A percentile compares a stretch with the other conserved stretches of the same genome.
phyloP scores from a whole-genome alignment of 1,139 yeast species.

The Yamadazyma dushanensis region DNA sequence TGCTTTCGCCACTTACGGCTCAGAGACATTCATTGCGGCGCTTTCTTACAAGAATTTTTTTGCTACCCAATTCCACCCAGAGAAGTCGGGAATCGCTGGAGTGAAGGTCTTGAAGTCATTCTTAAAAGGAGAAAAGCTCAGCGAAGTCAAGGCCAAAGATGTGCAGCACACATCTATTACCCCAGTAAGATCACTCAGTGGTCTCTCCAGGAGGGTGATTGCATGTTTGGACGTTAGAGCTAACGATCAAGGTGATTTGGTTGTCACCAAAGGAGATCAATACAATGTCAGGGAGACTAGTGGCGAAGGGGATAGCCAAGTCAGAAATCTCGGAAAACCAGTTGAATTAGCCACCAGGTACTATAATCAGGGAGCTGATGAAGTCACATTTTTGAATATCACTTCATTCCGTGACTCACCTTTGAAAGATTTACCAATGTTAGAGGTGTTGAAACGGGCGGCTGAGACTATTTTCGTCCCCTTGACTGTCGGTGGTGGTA shows the following conservation, averaged over 20 bases:
- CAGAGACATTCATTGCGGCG: slow-evolving; percentile 84
- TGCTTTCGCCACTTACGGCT: slow-evolving; percentile 72
- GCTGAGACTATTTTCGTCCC: slow-evolving; percentile 95
- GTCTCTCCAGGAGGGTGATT: slow-evolving; percentile 84
- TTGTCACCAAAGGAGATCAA: slow-evolving; percentile 97
- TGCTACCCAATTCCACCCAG: slow-evolving; percentile 98
- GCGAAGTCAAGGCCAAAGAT: slow-evolving; percentile 21
- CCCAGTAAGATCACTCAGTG: slow-evolving; percentile 57
- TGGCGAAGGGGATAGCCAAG: slow-evolving; percentile 47
- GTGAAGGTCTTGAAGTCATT: slow-evolving; percentile 72
- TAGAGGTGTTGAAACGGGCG: slow-evolving; percentile 77
- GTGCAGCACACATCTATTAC: slow-evolving; percentile 32
- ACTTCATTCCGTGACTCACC: slow-evolving; percentile 96
- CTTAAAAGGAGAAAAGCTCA: slow-evolving; percentile 49
- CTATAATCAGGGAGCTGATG: slow-evolving; percentile 94
- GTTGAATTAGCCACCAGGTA: slow-evolving; percentile 89
- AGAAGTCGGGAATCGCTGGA: slow-evolving; percentile 92
- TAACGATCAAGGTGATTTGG: slow-evolving; percentile 90
- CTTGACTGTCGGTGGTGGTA: slow-evolving; percentile 96
- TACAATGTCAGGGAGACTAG: slow-evolving; percentile 87
- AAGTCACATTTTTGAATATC: slow-evolving; percentile 88
- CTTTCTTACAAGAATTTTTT: slow-evolving; percentile 71
- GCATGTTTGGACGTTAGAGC: slow-evolving; percentile 97
- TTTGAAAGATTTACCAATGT: slow-evolving; percentile 88
- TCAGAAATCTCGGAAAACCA: slow-evolving; percentile 93